These are phyloP conservation scores for Boletus tylopilopsis DNA, from an alignment of 768 basidiomycete species.

Conservation along the genomic window DNA sequence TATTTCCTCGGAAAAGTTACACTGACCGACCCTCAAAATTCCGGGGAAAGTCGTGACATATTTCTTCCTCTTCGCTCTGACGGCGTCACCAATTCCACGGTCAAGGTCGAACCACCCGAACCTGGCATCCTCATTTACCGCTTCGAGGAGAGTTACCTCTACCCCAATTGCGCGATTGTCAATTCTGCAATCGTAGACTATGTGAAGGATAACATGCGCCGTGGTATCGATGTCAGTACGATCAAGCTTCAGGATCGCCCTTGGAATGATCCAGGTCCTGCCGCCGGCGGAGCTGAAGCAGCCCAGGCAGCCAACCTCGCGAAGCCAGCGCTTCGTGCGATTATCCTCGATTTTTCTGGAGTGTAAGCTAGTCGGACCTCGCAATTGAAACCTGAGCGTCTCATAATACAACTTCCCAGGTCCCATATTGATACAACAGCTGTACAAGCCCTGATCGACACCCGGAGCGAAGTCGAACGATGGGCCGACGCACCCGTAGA, in stretches of 20 bases:
- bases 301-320: slow-evolving; percentile 49
- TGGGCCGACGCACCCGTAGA: slow-evolving; percentile 79
- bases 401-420: slow-evolving; percentile 34
- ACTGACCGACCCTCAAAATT: slow-evolving; percentile 40
- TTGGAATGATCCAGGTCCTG: slow-evolving; percentile 92
- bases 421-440: slow-evolving; percentile 91
- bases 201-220: slow-evolving; percentile 72
- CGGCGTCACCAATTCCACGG: slow-evolving; percentile 59
- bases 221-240: slow-evolving; percentile 69
- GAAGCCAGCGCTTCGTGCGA: slow-evolving; percentile 71
- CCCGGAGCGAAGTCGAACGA: slow-evolving; percentile 80
- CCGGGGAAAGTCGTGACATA: slow-evolving; percentile 57
- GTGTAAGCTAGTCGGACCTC: slow-evolving; percentile 43
- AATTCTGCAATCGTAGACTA: slow-evolving; percentile 77
- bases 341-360: slow-evolving; percentile 87
- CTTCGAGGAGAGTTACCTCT: slow-evolving; percentile 86
- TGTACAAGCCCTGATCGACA: slow-evolving; percentile 87
- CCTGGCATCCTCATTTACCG: slow-evolving; percentile 91
- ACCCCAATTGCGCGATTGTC: slow-evolving; percentile 68
- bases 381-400: neutral
- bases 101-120: slow-evolving; percentile 73
- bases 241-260: slow-evolving; percentile 70
- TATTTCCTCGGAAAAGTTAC: slow-evolving; percentile 86
- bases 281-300: slow-evolving; percentile 40
- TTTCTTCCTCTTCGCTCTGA: slow-evolving; percentile 72